Conservation (phyloP, 805 yeast species). For the Saccharomycopsis javanensis region DNA sequence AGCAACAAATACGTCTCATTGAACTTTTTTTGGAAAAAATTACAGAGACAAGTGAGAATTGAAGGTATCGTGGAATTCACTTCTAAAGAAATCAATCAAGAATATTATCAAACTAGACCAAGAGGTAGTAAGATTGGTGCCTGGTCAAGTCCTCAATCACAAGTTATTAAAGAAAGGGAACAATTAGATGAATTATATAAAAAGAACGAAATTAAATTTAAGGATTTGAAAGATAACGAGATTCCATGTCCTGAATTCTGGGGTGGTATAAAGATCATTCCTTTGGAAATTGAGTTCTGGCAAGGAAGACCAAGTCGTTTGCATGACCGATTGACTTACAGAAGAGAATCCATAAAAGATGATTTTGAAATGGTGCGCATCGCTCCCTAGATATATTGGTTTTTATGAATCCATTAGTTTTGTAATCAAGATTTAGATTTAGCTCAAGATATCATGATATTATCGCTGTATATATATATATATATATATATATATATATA, state of each 20-base stretch:
- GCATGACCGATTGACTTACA: slow-evolving; percentile 78
- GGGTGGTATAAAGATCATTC: slow-evolving; percentile 90
- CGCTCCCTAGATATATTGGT: slow-evolving; percentile 46
- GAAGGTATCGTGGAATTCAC: slow-evolving; percentile 79
- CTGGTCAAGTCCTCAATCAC: slow-evolving; percentile 89
- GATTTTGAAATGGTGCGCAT: slow-evolving; percentile 61
- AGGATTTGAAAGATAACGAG: slow-evolving; percentile 42
- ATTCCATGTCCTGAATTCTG: slow-evolving; percentile 89
- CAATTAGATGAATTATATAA: slow-evolving; percentile 49
- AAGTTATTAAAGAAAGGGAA: slow-evolving; percentile 44
- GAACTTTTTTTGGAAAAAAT: slow-evolving; percentile 83
- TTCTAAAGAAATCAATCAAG: slow-evolving; percentile 58
- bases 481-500: too few species aligned
- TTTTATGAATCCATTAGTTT: too few species aligned
- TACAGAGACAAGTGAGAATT: slow-evolving; percentile 87
- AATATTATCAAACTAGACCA: slow-evolving; percentile 82
- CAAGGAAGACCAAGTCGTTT: slow-evolving; percentile 87
- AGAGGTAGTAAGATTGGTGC: slow-evolving; percentile 92
- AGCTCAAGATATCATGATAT: too few species aligned
- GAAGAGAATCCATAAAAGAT: slow-evolving; percentile 40
- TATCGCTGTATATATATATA: too few species aligned
- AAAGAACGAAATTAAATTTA: slow-evolving; percentile 45
- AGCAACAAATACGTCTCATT: slow-evolving; percentile 74
- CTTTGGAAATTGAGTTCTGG: slow-evolving; percentile 93
- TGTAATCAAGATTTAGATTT: too few species aligned